Evolutionary conservation across 306 rosid species (phyloP), one percentile per base, ranked within the genome.

Genomic region (Cucurbita maxima): DNA sequence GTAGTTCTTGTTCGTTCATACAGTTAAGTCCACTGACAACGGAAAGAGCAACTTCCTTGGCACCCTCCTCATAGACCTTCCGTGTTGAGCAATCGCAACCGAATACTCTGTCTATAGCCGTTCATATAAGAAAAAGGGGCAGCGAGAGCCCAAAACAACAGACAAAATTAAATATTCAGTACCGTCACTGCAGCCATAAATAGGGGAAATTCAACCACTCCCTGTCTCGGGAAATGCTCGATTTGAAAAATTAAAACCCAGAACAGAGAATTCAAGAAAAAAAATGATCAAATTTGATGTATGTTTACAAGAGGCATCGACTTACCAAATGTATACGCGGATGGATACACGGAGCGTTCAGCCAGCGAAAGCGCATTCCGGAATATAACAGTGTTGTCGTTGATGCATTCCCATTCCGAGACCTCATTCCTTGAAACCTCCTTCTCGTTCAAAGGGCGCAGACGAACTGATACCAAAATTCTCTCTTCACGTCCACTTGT

Each of bases 371-470:
- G 84, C 51, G 83, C 90, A 80, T 77, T 95, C 81, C 97, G 89
- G 86, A 84, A 88, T 68, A 95, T 82, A 89, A 95, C 71, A 37
- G 96, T 86, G 77, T 76, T 81, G 38, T 91, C 95, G 80, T 86
- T 95, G 75, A 91, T 89, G 83, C 97, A 89, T 84, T 95, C 99
- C 99, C 97, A 95, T 60, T 95, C 99, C 5, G 91, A 84, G 13
- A 87, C 87, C 82, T 91, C 97, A 53, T 85, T 81, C 79, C 87
- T 91, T 18, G 83, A 71, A 48, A 78, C 51, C 77, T 95, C 99
- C 81, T 83, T 91, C 71, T 86, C 96, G 7, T 82, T 91, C 58
- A 95, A 79, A 80, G 99, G 99, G 47, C 99, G 90, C 63, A 95
- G 79, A 44, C 99, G 90, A 81, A 95, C 88, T 15, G 99, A 91